Evolutionary conservation across 1,139 yeast species (phyloP), one percentile per base, ranked within the genome.

Genomic region (Taphrina communis): DNA sequence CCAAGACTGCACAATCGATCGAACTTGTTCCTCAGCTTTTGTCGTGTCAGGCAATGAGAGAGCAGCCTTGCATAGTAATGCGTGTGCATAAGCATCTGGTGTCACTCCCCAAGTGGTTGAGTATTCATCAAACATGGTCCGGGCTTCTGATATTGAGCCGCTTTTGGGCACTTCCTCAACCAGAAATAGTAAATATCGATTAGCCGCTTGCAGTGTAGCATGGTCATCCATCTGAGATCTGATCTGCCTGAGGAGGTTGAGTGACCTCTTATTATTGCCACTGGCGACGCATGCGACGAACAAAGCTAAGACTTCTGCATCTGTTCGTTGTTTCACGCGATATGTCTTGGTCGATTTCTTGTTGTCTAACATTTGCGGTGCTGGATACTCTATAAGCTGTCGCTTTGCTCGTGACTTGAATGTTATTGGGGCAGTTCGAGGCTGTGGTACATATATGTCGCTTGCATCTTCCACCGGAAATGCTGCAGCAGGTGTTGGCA

Each of bases 231-330:
- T 79, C 51, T 83, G 79, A 21, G 42, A 12, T 7, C 61, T 41
- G 9, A 62, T 59, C 31, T 50, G 65, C 39, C 48, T 12, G 51
- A 68, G 0, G n/a, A 68, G 25, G 7, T 39, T 48, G n/a, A 46
- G 55, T 8, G 97, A 97, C 73, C 97, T 82, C 44, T 83, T 84
- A 73, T 84, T 85, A 75, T 90, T 89, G 68, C 84, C 84, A 44
- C 90, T 83, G 59, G 86, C 84, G 51, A 93, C 77, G 73, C 95
- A 88, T 0, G 96, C 96, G 75, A 91, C 97, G 52, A 91, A 80
- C 46, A 92, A 62, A 19, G 74, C 70, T 6, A 68, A 44, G 9
- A 66, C 66, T 36, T 68, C 70, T 19, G 53, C 53, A 25, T 50
- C 53, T 21, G 53, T 21, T 8, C 53, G 11, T 21, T 50, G 53